Base-by-base conservation (phyloP, 768 basidiomycete species). In the Crassisporium funariophilum region DNA sequence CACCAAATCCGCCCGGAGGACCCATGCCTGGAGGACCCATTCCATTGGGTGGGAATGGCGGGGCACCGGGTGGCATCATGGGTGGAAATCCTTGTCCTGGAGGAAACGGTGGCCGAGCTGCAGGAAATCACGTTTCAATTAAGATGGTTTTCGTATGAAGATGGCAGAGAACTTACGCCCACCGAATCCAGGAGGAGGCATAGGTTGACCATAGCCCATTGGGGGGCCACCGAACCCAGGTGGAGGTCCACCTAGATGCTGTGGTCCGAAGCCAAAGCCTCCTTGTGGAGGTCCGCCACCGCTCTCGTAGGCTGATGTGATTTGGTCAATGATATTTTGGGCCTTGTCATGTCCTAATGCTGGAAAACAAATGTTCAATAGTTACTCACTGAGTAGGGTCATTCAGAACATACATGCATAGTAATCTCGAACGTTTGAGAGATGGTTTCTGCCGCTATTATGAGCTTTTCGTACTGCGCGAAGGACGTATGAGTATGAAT, bases 321-420 rank as follows among this genome's bases (percentile, higher is more conserved):
- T 98, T 68, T 95, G 91, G 79, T 99, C 95, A 64, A 99, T 98
- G 65, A 98, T 93, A 59, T 74, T 92, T 68, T 99, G 97, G 13
- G 95, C 95, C 68, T 95, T 95, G 78, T 98, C 95, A 69, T 98
- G 93, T 46, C 88, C 88, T 46, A 91, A 81, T 2, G 88, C 88
- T 91, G 49, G 15, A 41, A 16, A 40, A 50, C 35, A 57, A 46
- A 47, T 35, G 38, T 45, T 11, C 54, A 46, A 24, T 23, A 66
- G 23, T 55, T 50, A 31, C 29, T 44, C 20, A 11, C 35, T 0
- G 10, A 4, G 5, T 15, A 1, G 21, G 44, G n/a, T n/a, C 22
- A 29, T 15, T 7, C 29, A 24, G 13, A 15, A 9, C 19, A 3
- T 52, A 94, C 93, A 93, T 10, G 93, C 91, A 70, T 97, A 99